phyloP scores from a whole-genome alignment of 2,329 filamentous ascomycete genomes.

The Sporothrix sp. region DNA sequence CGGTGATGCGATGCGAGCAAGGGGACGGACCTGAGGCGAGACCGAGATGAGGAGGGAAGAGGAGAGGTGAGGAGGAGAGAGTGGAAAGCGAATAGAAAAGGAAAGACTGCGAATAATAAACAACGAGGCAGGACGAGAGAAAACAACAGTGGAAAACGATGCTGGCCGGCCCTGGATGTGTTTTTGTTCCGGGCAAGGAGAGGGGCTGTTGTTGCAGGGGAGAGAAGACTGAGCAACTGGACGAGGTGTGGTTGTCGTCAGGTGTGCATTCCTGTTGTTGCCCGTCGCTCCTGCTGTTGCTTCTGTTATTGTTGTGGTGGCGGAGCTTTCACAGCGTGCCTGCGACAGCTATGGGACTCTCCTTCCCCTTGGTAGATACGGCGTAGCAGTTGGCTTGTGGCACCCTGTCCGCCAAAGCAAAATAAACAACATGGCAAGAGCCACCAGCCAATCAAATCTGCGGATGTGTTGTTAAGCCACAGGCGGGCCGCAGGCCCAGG shows the following conservation, averaged over 20 bases:
- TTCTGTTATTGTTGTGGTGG: constrained; percentile 4
- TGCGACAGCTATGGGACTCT: background rate
- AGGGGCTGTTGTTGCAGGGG: background rate
- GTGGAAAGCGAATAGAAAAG: background rate
- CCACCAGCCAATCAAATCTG: constrained; percentile 14
- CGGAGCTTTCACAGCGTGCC: background rate
- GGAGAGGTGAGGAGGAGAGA: background rate
- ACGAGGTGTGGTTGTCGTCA: constrained; percentile 10
- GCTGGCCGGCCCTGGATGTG: constrained; percentile 3
- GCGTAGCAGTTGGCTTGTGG: constrained; percentile 9
- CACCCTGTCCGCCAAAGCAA: background rate
- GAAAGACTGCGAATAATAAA: background rate
- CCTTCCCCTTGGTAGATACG: constrained; percentile 2
- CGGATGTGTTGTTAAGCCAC: constrained; percentile 10
- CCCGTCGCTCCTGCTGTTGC: background rate
- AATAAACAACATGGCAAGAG: constrained; percentile 15
- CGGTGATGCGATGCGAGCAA: constrained; percentile 1
- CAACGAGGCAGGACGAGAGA: background rate
- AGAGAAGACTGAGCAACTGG: background rate
- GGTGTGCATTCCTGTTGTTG: constrained; percentile 8
- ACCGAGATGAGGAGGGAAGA: background rate
- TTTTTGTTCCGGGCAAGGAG: background rate
- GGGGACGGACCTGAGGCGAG: background rate
- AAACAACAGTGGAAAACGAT: background rate
- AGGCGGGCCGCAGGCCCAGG: background rate